phyloP scores from a whole-genome alignment of 441 rosid species.

The Jatropha podagrica region DNA sequence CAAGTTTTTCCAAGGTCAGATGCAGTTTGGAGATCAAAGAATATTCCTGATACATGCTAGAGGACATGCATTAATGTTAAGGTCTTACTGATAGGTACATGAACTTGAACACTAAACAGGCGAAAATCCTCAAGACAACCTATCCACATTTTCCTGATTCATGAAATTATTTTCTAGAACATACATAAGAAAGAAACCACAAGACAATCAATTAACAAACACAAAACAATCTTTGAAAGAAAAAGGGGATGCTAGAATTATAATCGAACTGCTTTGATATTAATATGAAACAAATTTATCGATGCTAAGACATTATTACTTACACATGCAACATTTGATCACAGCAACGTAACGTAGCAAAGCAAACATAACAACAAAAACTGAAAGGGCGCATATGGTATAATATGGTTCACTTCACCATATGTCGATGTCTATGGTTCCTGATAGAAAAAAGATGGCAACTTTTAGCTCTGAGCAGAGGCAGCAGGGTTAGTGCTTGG shows the following conservation, averaged over 20 bases:
- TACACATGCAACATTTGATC: constrained; percentile 22
- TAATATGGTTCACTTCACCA: constrained; percentile 15
- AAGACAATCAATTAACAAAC: not conserved
- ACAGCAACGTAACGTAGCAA: constrained; percentile 7
- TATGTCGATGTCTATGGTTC: constrained; percentile 6
- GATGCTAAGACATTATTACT: constrained; percentile 22
- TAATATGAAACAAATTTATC: constrained; percentile 20
- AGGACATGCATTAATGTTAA: not conserved
- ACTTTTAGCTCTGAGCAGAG: constrained; percentile 74
- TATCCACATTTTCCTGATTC: not conserved
- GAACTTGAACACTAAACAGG: not conserved
- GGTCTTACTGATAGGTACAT: not conserved
- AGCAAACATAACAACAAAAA: constrained; percentile 1
- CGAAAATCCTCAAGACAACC: not conserved
- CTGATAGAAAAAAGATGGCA: not conserved
- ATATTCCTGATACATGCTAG: not conserved
- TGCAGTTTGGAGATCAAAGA: not conserved
- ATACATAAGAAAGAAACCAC: not conserved
- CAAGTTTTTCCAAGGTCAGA: too few species aligned
- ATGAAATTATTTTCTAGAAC: too few species aligned
- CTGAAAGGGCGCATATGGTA: constrained; percentile 3
- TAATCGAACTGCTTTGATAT: constrained; percentile 11
- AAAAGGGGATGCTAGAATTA: not conserved
- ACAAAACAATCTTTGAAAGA: not conserved
- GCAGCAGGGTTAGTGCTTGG: constrained; percentile 64